phyloP scores from a whole-genome alignment of 805 yeast species.

The Ogataea nitratoaversa region DNA sequence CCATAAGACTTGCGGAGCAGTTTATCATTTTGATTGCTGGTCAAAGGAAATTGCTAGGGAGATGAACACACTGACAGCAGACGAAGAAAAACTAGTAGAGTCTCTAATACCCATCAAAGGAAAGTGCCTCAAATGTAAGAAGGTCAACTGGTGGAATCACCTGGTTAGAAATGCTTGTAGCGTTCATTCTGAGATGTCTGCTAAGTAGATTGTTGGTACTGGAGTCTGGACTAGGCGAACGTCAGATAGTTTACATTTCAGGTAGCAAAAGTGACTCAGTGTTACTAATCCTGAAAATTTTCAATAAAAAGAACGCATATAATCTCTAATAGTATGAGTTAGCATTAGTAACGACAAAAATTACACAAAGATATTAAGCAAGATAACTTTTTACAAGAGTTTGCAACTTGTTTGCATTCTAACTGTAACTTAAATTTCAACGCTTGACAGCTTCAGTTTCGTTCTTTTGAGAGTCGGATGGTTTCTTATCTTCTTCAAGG shows the following conservation, averaged over 20 bases:
- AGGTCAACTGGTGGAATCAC: slow-evolving; percentile 27
- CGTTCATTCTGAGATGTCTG: slow-evolving; percentile 7
- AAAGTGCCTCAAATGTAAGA: slow-evolving; percentile 21
- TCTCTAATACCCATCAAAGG: slow-evolving; percentile 26
- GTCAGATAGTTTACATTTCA: too few relatives aligned
- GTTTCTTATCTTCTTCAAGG: slow-evolving; percentile 8
- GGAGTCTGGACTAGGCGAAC: too few relatives aligned
- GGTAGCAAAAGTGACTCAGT: too few relatives aligned
- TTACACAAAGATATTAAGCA: too few relatives aligned
- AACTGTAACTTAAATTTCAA: slow-evolving; percentile 6
- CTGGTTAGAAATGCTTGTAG: slow-evolving; percentile 21
- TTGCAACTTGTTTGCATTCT: neutral
- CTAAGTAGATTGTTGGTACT: neutral
- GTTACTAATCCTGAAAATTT: too few relatives aligned
- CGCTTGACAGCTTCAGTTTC: slow-evolving; percentile 29
- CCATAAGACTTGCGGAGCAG: slow-evolving; percentile 22
- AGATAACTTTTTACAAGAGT: too few relatives aligned
- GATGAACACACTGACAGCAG: slow-evolving; percentile 3
- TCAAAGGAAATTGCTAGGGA: slow-evolving; percentile 16
- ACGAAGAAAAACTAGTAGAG: slow-evolving; percentile 1
- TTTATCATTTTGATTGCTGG: slow-evolving; percentile 36
- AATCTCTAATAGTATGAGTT: too few relatives aligned
- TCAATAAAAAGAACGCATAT: too few relatives aligned
- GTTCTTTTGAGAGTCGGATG: slow-evolving; percentile 23
- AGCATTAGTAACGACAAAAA: too few relatives aligned